A percentile compares a stretch with the other conserved stretches of the same genome.
Conservation (phyloP, 306 rosid genomes). For the Cicer judaicum region DNA sequence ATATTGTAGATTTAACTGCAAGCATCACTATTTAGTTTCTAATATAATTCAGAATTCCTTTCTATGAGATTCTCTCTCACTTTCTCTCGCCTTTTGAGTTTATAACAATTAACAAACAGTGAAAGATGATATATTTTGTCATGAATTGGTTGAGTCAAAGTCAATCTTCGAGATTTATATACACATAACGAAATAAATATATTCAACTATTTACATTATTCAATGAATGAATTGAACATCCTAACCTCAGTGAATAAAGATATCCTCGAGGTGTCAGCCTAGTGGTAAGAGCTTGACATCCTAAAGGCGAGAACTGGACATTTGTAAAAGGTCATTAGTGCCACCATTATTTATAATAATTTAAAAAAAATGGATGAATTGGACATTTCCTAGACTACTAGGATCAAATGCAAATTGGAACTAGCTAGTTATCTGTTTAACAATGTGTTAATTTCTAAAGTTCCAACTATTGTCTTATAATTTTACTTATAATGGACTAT, state of each 20-base stretch:
- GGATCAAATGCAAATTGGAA: not conserved
- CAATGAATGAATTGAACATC: constrained; percentile 6
- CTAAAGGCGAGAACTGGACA: too few relatives aligned
- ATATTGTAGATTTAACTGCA: too few relatives aligned
- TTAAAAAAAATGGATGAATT: not conserved
- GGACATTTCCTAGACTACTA: not conserved
- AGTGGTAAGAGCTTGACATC: too few relatives aligned
- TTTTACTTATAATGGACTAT: constrained; percentile 18
- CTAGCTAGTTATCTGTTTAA: not conserved
- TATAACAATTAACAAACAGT: not conserved
- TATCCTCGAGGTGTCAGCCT: too few relatives aligned
- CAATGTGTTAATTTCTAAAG: not conserved
- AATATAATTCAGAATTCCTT: too few relatives aligned
- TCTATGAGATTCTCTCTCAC: too few relatives aligned
- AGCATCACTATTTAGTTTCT: too few relatives aligned
- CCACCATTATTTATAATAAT: too few relatives aligned
- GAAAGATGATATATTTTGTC: constrained; percentile 3
- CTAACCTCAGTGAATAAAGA: too few relatives aligned
- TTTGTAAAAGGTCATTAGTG: too few relatives aligned
- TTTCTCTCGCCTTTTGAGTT: too few relatives aligned
- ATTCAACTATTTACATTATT: not conserved
- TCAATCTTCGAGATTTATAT: not conserved
- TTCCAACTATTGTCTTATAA: not conserved
- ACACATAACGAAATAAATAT: not conserved
- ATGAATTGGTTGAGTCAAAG: not conserved